A percentile compares a stretch with the other conserved stretches of the same genome.
Conservation (phyloP, 2,329 filamentous ascomycete species). For the Aspergillus fijiensis region DNA sequence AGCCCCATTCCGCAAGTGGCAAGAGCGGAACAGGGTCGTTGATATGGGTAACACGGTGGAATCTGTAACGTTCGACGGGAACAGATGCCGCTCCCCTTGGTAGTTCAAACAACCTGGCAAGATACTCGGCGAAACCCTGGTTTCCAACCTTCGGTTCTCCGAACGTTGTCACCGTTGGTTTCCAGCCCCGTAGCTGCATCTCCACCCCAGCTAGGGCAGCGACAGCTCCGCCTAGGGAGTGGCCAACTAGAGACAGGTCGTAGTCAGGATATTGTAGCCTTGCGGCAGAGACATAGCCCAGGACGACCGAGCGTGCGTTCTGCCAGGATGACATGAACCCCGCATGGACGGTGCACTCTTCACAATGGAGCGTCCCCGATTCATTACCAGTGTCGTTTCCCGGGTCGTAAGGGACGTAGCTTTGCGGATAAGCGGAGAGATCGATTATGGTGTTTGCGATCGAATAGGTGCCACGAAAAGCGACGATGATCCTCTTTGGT, state of each 20-base stretch:
- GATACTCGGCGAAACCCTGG: slow-evolving; percentile 51
- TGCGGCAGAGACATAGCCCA: slow-evolving; percentile 64
- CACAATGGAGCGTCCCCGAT: slow-evolving; percentile 59
- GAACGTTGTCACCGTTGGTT: slow-evolving; percentile 81
- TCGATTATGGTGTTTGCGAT: slow-evolving; percentile 89
- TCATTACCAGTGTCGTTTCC: slow-evolving; percentile 38
- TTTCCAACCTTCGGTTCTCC: slow-evolving; percentile 75
- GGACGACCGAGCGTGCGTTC: slow-evolving; percentile 66
- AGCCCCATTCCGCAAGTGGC: slow-evolving; percentile 85
- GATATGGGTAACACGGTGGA: slow-evolving; percentile 79
- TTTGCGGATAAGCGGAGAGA: slow-evolving; percentile 82
- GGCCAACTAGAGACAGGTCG: slow-evolving; percentile 75
- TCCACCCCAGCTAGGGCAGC: slow-evolving; percentile 85
- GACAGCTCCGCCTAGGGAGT: slow-evolving; percentile 89
- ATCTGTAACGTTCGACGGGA: slow-evolving; percentile 41
- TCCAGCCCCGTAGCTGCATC: slow-evolving; percentile 72
- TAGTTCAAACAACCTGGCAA: slow-evolving; percentile 54
- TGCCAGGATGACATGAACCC: slow-evolving; percentile 87
- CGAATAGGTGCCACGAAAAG: slow-evolving; percentile 93
- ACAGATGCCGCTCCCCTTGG: background rate
- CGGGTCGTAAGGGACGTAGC: slow-evolving; percentile 81
- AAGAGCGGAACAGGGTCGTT: slow-evolving; percentile 87
- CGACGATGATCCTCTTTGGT: slow-evolving; percentile 70
- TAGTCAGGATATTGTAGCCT: slow-evolving; percentile 66
- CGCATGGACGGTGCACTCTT: slow-evolving; percentile 87